Base-by-base conservation (phyloP, 1,284 basidiomycete species). In the Psilocybe mexicana region DNA sequence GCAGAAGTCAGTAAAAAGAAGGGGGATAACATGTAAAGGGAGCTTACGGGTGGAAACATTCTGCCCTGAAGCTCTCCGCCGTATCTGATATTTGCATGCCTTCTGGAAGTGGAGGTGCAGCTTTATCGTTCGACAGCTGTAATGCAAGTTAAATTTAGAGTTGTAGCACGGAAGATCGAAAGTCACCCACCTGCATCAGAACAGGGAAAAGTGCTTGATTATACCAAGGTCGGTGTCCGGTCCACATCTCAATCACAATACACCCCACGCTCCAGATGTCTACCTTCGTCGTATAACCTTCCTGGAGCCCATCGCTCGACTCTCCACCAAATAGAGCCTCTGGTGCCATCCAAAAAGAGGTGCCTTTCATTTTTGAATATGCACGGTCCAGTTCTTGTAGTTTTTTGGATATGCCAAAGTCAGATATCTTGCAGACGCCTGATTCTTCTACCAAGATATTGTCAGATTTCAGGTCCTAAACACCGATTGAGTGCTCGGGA, bases 191-290 rank as follows among this genome's bases (percentile, higher is more conserved):
- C 69, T 79, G 75, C 3, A 74, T 35, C 68, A 78, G 72, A 5
- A 79, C 76, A 30, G 72, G 59, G 25, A 73, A 52, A 11, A 53
- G 35, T 4, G 24, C 23, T 57, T 75, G 66, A 24, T 75, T 72
- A 43, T 57, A 63, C 90, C 90, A 93, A 1, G 90, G 90, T 52
- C 87, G 72, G 45, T 82, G 71, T 0, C 87, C 90, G 1, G 86
- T 83, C 79, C 88, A 88, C 90, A 93, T 93, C 70, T 93, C 90
- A 43, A 91, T 72, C 1, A 90, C 82, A 23, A 93, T 82, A 70
- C 90, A 93, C 0, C 90, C 91, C 14, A 91, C 72, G 60, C 83
- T 85, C 90, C 90, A 93, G 44, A 93, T 90, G 71, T 93, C 91
- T 24, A 78, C 72, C 61, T 92, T 92, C 40, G 83, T 82, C 58